phyloP scores from a whole-genome alignment of 495 filamentous ascomycete species.

The Penicillium turbatum region DNA sequence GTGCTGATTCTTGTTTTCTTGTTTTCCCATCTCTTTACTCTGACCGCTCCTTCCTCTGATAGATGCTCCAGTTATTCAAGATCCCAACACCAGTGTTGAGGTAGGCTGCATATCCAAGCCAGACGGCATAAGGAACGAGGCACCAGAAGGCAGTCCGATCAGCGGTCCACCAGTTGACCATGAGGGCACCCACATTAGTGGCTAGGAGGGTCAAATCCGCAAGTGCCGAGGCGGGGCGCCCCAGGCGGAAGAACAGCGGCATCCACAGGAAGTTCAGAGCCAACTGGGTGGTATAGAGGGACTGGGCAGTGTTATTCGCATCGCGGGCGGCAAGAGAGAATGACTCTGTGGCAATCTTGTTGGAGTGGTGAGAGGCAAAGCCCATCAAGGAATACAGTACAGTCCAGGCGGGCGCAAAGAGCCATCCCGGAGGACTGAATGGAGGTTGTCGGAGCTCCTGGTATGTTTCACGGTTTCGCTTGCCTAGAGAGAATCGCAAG shows the following conservation, averaged over 20 bases:
- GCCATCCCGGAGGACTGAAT: conserved; percentile 67
- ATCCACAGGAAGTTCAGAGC: conserved; percentile 84
- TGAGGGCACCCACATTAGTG: conserved; percentile 63
- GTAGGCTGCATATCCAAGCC: conserved; percentile 68
- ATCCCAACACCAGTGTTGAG: conserved; percentile 18
- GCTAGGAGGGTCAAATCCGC: conserved; percentile 69
- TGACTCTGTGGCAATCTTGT: conserved; percentile 49
- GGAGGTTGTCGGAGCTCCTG: conserved; percentile 71
- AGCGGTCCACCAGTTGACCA: conserved; percentile 68
- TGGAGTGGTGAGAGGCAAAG: conserved; percentile 73
- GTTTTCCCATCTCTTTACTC: conserved; percentile 3
- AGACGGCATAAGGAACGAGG: conserved; percentile 72
- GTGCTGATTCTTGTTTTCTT: background rate
- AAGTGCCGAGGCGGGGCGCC: conserved; percentile 66
- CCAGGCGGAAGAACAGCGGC: conserved; percentile 82
- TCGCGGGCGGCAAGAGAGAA: conserved; percentile 28
- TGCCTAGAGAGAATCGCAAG: conserved; percentile 30
- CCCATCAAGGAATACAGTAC: conserved; percentile 84
- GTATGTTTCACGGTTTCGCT: conserved; percentile 59
- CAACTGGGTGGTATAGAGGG: conserved; percentile 80
- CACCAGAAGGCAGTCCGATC: conserved; percentile 68
- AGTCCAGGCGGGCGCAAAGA: conserved; percentile 87
- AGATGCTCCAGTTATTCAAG: conserved; percentile 15
- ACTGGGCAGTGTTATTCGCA: conserved; percentile 33
- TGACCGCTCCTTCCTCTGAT: conserved; percentile 10